Evolutionary conservation across 805 yeast genomes (phyloP).

Genomic region (Barnettozyma californica): DNA sequence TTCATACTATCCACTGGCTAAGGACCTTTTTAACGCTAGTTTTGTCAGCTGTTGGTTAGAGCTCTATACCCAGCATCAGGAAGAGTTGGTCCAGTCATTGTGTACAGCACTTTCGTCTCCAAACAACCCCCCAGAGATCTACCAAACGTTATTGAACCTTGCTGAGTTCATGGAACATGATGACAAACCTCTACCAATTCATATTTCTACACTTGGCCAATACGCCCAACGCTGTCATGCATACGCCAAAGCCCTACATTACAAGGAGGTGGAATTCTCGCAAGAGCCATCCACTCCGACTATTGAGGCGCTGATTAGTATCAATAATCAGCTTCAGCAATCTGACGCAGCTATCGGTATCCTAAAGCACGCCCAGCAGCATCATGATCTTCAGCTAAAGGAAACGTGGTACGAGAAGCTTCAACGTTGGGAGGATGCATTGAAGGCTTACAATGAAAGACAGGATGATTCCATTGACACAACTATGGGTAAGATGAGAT

Average conservation of each 20-base stretch:
- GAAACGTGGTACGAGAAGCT: slow-evolving; percentile 98
- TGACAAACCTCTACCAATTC: slow-evolving; percentile 87
- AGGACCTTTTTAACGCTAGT: slow-evolving; percentile 87
- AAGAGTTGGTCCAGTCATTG: slow-evolving; percentile 78
- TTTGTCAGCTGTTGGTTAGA: slow-evolving; percentile 96
- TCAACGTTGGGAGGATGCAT: slow-evolving; percentile 97
- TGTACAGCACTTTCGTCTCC: slow-evolving; percentile 86
- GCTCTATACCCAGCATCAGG: slow-evolving; percentile 81
- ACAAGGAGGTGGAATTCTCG: slow-evolving; percentile 90
- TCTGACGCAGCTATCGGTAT: slow-evolving; percentile 98
- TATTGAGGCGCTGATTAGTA: slow-evolving; percentile 85
- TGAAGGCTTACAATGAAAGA: slow-evolving; percentile 81
- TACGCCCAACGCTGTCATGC: slow-evolving; percentile 96
- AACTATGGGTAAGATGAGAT: slow-evolving; percentile 96
- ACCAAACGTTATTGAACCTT: slow-evolving; percentile 80
- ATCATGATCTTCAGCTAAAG: slow-evolving; percentile 83
- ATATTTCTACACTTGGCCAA: slow-evolving; percentile 83
- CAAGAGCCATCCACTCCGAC: slow-evolving; percentile 91
- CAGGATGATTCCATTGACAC: slow-evolving; percentile 75
- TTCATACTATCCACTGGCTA: slow-evolving; percentile 81
- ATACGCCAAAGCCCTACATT: slow-evolving; percentile 94
- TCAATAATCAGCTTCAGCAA: slow-evolving; percentile 92
- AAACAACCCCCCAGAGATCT: slow-evolving; percentile 92
- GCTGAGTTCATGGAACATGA: slow-evolving; percentile 98
- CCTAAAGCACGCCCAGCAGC: slow-evolving; percentile 86